Percentiles rank a stretch among this genome's conserved stretches.
These are phyloP conservation scores for Cinnamomum micranthum DNA, from an alignment of 164 flowering plant genomes.

Conservation along the genomic window DNA sequence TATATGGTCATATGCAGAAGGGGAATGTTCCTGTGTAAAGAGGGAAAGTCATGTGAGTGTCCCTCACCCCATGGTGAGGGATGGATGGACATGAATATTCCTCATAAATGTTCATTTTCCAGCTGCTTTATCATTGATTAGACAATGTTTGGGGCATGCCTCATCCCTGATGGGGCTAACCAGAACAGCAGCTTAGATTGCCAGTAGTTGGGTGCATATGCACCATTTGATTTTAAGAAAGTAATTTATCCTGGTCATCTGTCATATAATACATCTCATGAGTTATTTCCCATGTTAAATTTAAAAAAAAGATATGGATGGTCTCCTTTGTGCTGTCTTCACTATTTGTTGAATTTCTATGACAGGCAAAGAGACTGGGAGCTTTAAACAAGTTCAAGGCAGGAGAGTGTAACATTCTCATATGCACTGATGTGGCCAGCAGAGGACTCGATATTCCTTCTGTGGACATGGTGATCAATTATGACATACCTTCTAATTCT, in stretches of 20 bases:
- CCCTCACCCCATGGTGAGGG: not conserved
- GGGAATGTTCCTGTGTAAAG: not conserved
- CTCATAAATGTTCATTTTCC: not conserved
- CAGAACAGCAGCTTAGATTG: not conserved
- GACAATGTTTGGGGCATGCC: not conserved
- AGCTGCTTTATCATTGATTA: not conserved
- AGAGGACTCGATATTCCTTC: constrained; percentile 96
- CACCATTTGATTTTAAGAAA: not conserved
- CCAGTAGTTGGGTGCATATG: not conserved
- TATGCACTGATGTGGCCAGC: constrained; percentile 95
- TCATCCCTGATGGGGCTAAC: not conserved
- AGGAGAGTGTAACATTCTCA: constrained; percentile 81
- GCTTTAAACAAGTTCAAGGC: constrained; percentile 87
- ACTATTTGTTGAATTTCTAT: constrained; percentile 2
- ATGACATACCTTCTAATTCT: constrained; percentile 79
- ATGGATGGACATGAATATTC: no score
- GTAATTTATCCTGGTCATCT: not conserved
- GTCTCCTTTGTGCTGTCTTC: not conserved
- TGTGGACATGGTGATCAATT: constrained; percentile 92
- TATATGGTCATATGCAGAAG: no score
- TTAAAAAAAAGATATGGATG: not conserved
- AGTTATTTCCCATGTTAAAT: not conserved
- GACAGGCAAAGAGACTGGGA: constrained; percentile 78
- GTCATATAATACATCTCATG: not conserved
- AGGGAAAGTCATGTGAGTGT: not conserved